Evolutionary conservation across 1,284 basidiomycete species (phyloP).

Genomic region (Cronartium quercuum): DNA sequence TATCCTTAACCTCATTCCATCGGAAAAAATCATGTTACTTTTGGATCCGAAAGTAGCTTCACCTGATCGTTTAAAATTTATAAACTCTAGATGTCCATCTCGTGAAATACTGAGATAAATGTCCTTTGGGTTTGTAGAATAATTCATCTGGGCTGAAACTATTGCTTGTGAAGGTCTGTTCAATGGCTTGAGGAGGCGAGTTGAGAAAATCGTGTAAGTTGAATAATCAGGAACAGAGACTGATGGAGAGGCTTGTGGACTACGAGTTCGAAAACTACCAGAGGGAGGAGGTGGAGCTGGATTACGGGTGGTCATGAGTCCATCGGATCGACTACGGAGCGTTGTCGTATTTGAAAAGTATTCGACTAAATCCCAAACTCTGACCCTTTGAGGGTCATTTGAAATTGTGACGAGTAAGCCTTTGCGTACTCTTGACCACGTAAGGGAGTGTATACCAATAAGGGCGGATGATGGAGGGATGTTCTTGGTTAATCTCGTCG

Average conservation of each 20-base stretch:
- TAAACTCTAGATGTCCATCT: slow-evolving; percentile 30
- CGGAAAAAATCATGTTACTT: slow-evolving; percentile 6
- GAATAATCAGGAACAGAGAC: neutral
- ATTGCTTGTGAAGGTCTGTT: slow-evolving; percentile 14
- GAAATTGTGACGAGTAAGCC: slow-evolving; percentile 18
- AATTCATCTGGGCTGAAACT: neutral
- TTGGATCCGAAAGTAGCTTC: slow-evolving; percentile 19
- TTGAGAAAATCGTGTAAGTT: slow-evolving; percentile 14
- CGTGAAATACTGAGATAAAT: slow-evolving; percentile 13
- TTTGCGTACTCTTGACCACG: slow-evolving; percentile 22
- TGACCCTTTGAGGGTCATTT: slow-evolving; percentile 1
- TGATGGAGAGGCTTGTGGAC: slow-evolving; percentile 6
- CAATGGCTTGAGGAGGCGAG: slow-evolving; percentile 17
- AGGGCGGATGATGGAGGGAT: neutral
- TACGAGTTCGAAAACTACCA: neutral
- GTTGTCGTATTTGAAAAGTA: neutral
- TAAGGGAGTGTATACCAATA: neutral
- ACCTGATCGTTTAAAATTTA: slow-evolving; percentile 2
- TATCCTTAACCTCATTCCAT: slow-evolving; percentile 28
- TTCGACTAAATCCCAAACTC: slow-evolving; percentile 26
- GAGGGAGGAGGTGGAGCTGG: neutral
- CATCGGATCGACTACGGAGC: slow-evolving; percentile 7
- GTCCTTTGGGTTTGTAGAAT: neutral
- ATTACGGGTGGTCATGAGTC: slow-evolving; percentile 2
- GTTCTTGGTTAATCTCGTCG: slow-evolving; percentile 2